Evolutionary conservation across 2,329 filamentous ascomycete species (phyloP), one percentile per base, ranked within the genome.

Genomic region (Aspergillus alliaceus): DNA sequence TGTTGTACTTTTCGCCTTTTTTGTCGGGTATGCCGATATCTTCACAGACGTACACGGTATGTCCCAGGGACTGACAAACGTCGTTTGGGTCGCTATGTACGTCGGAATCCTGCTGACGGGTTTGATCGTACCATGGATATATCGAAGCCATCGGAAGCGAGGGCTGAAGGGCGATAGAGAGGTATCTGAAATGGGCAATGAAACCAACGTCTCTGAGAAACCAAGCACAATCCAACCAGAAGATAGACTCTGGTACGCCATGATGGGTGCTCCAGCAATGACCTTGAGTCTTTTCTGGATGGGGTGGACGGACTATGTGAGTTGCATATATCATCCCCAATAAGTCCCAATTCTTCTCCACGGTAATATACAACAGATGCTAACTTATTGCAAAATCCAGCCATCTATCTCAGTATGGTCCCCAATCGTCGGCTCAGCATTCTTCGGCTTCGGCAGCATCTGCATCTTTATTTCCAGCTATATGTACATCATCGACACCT

Each of bases 211-310:
- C n/a, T 22, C 50, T 4, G 25, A 29, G 5, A 37, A 50, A 2
- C 15, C 44, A 3, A 42, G 51, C 18, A 37, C 50, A 69, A 64
- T 61, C 0, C 54, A 77, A 3, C 82, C 82, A 0, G 84, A 86
- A 56, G 81, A 82, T 39, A 73, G 83, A 4, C 72, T 86, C 0
- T 84, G 78, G 77, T 84, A 78, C 50, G 77, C 78, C 4, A 85
- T 86, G 70, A 66, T 83, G 1, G 78, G 79, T 0, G 77, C 80
- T 0, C 77, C 80, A 0, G 69, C 77, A 0, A 78, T 86, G 4
- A 82, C 83, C 0, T 72, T 84, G 29, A 74, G 74, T 1, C 70
- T 86, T 5, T 85, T 86, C 64, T 86, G 83, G 83, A 82, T 86
- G 71, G 84, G 77, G 0, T 86, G 83, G 84, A 84, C 80, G 0